Percentiles rank a stretch among this genome's conserved stretches.
These are phyloP conservation scores for Vanrija pseudolonga DNA, from an alignment of 1,284 basidiomycete species.

Conservation along the genomic window DNA sequence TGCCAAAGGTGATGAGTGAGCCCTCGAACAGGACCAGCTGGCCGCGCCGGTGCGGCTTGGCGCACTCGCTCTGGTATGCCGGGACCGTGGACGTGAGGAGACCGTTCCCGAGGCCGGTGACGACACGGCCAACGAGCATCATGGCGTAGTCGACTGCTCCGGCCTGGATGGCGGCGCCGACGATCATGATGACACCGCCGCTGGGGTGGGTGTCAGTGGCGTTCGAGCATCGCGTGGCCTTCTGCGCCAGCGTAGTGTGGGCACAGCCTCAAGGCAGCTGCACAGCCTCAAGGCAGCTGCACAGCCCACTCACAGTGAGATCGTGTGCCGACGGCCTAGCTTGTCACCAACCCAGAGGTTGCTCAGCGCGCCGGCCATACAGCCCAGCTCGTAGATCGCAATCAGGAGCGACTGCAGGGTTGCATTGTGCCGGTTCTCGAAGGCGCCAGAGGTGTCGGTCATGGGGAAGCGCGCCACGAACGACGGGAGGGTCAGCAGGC, in stretches of 20 bases:
- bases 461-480: constrained; percentile 32
- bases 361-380: constrained; percentile 46
- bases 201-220: constrained; percentile 8
- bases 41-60: constrained; percentile 48
- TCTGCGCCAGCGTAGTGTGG: too few relatives aligned
- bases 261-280: too few relatives aligned
- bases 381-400: constrained; percentile 49
- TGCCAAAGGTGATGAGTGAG: constrained; percentile 35
- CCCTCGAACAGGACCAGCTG: constrained; percentile 49
- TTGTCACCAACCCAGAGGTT: constrained; percentile 47
- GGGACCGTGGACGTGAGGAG: constrained; percentile 51
- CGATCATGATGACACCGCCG: constrained; percentile 45
- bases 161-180: constrained; percentile 50
- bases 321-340: constrained; percentile 38
- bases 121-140: constrained; percentile 50
- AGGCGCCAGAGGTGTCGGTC: background rate
- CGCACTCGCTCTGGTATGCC: constrained; percentile 44
- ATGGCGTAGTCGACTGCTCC: constrained; percentile 42
- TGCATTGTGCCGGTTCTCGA: constrained; percentile 14
- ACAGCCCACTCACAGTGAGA: constrained; percentile 1
- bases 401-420: constrained; percentile 42
- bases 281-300: background rate
- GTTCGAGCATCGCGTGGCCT: too few relatives aligned
- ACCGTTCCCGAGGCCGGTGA: constrained; percentile 43
- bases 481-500: constrained; percentile 37